Evolutionary conservation across 495 filamentous ascomycete genomes (phyloP), one percentile per base, ranked within the genome.

Genomic region (Physcia stellaris): DNA sequence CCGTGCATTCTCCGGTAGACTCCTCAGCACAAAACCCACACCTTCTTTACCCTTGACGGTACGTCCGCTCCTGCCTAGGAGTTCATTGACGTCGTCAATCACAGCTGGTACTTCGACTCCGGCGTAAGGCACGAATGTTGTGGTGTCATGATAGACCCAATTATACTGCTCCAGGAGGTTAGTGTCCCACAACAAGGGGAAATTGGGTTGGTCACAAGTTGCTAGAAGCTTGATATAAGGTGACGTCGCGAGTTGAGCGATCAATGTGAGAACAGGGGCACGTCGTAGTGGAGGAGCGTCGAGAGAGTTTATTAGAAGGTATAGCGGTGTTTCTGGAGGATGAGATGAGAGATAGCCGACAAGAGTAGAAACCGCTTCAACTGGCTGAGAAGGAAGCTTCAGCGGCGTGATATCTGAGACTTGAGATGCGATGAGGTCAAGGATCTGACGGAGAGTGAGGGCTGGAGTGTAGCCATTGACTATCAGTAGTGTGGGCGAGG

Each of bases 111-210:
- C 60, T 39, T 86, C 81, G n/a, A 47, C 53, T 13, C 58, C 54
- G n/a, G 68, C 65, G 49, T 77, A 86, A 0, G 83, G 72, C 0
- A 68, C 61, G 47, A 94, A 96, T 1, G 92, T 96, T 2, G 90
- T 96, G 52, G 79, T 79, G 59, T 95, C 86, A 59, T 98, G 90
- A 64, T 86, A 94, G 13, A 86, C 63, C 44, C 92, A 86, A 48
- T 83, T 82, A 57, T 84, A 82, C 18, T 79, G 73, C 1, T 80
- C 77, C 23, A 77, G 77, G 11, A 86, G 64, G 41, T 73, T 76
- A 41, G 79, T 75, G 55, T 94, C 86, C 92, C 92, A 98, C 44
- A 96, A 74, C 0, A 94, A 62, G 2, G 81, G 66, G 50, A 93
- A 92, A 40, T 79, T 80, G 22, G 86, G 86, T 3, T 84, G 85